Conservation (phyloP, 139 green algal species). For the Klebsormidium nitens region DNA sequence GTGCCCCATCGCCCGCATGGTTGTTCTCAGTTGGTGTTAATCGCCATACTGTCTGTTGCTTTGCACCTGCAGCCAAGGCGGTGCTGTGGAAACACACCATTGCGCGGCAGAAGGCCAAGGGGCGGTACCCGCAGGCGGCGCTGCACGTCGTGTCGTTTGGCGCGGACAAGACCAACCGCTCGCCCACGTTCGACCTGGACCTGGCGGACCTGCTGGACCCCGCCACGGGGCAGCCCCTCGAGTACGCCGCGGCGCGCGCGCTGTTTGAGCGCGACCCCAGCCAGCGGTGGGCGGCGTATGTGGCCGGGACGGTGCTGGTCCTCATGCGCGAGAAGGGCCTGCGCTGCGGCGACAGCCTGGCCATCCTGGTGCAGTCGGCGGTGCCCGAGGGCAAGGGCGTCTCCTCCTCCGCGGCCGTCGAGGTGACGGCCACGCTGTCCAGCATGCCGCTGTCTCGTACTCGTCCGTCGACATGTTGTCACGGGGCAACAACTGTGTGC, state of each 20-base stretch:
- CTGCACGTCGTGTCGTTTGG: constrained; percentile 52
- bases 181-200: constrained; percentile 60
- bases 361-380: constrained; percentile 62
- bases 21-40: too few species aligned
- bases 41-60: too few species aligned
- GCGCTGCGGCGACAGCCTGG: constrained; percentile 26
- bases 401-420: constrained; percentile 78
- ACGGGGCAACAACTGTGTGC: too few species aligned
- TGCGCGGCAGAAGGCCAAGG: background rate
- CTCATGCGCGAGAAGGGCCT: constrained; percentile 62
- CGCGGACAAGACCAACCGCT: constrained; percentile 51
- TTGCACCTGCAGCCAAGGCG: too few species aligned
- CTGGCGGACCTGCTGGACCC: constrained; percentile 53
- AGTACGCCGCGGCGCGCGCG: constrained; percentile 47
- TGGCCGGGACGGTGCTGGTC: constrained; percentile 78
- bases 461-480: too few species aligned
- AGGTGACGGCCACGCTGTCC: constrained; percentile 81
- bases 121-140: background rate
- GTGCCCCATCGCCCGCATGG: too few species aligned
- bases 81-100: constrained; percentile 52
- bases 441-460: too few species aligned
- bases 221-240: constrained; percentile 44
- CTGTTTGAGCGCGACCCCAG: constrained; percentile 52
- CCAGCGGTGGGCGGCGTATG: constrained; percentile 79
- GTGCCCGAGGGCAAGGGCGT: constrained; percentile 94